These are phyloP conservation scores for Pseudopyrenochaeta lycopersici DNA, from an alignment of 2,329 filamentous ascomycete genomes.

Conservation along the genomic window DNA sequence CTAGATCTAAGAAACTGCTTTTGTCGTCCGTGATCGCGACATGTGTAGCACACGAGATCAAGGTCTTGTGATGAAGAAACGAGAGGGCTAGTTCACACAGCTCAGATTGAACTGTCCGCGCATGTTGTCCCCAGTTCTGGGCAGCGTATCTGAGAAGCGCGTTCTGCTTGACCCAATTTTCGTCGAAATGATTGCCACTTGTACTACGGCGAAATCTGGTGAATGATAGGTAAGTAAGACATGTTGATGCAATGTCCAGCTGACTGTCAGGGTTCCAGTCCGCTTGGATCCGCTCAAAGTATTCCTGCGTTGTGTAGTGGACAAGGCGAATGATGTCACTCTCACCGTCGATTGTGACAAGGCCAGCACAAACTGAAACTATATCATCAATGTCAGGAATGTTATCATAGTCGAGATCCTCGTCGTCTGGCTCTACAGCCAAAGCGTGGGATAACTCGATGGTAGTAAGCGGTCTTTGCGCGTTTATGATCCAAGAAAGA, in stretches of 20 bases:
- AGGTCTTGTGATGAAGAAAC: too few species aligned
- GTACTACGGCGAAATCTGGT: slow-evolving; percentile 17
- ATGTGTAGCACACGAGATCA: too few species aligned
- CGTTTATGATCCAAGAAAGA: slow-evolving; percentile 21
- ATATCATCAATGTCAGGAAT: slow-evolving; percentile 17
- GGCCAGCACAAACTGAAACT: slow-evolving; percentile 26
- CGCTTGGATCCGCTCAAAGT: slow-evolving; percentile 33
- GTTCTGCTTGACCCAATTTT: too few species aligned
- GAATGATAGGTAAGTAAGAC: slow-evolving; percentile 42
- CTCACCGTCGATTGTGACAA: slow-evolving; percentile 26
- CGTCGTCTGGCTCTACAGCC: slow-evolving; percentile 13
- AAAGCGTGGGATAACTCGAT: slow-evolving; percentile 22
- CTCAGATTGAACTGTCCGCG: too few species aligned
- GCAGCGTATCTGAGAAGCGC: too few species aligned
- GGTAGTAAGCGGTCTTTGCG: slow-evolving; percentile 20
- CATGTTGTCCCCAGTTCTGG: too few species aligned
- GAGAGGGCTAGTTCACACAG: too few species aligned
- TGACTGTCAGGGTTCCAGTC: slow-evolving; percentile 35
- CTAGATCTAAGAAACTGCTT: too few species aligned
- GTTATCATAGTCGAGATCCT: slow-evolving; percentile 14
- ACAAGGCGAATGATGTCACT: slow-evolving; percentile 37
- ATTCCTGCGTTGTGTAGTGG: slow-evolving; percentile 36
- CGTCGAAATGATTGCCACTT: too few species aligned
- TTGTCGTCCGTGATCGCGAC: too few species aligned
- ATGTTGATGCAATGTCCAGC: slow-evolving; percentile 27